Evolutionary conservation across 2,329 filamentous ascomycete species (phyloP).

Genomic region (Ilyonectria destructans): DNA sequence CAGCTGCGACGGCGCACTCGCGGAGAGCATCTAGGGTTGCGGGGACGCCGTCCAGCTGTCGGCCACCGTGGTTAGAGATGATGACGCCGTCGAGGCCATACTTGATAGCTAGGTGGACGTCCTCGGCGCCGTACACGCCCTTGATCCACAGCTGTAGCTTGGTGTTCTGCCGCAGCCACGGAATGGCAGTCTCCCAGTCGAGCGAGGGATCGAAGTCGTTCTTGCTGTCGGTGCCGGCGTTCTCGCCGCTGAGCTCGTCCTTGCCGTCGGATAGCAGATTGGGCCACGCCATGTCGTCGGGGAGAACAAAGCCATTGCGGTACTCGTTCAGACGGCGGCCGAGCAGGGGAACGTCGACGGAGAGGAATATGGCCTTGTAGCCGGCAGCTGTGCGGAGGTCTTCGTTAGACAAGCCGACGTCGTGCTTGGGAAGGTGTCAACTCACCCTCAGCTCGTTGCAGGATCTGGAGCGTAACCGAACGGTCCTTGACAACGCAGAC

Average conservation of each 20-base stretch:
- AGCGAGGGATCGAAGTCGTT: constrained; percentile 52
- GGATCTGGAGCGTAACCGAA: constrained; percentile 39
- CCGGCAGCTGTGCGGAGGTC: constrained; percentile 48
- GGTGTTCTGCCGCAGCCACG: constrained; percentile 69
- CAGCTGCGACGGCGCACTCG: constrained; percentile 74
- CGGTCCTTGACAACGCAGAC: constrained; percentile 45
- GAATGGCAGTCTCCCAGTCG: constrained; percentile 76
- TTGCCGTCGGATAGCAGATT: constrained; percentile 54
- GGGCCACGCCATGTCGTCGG: constrained; percentile 60
- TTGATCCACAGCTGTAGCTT: constrained; percentile 62
- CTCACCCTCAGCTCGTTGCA: constrained; percentile 43
- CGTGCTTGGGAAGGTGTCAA: not conserved
- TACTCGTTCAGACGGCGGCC: constrained; percentile 65
- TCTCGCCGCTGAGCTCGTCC: constrained; percentile 38
- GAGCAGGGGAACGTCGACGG: constrained; percentile 71
- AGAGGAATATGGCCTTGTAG: constrained; percentile 70
- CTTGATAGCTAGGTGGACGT: constrained; percentile 50
- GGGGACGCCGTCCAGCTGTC: constrained; percentile 61
- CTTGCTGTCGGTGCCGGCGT: constrained; percentile 25
- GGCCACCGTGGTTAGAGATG: constrained; percentile 43
- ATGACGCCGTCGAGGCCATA: constrained; percentile 52
- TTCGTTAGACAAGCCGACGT: not conserved
- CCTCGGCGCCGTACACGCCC: constrained; percentile 53
- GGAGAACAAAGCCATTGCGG: constrained; percentile 62
- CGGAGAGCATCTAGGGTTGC: constrained; percentile 73